phyloP scores from a whole-genome alignment of 2,329 filamentous ascomycete species.

The Dryadomyces quercivorus region DNA sequence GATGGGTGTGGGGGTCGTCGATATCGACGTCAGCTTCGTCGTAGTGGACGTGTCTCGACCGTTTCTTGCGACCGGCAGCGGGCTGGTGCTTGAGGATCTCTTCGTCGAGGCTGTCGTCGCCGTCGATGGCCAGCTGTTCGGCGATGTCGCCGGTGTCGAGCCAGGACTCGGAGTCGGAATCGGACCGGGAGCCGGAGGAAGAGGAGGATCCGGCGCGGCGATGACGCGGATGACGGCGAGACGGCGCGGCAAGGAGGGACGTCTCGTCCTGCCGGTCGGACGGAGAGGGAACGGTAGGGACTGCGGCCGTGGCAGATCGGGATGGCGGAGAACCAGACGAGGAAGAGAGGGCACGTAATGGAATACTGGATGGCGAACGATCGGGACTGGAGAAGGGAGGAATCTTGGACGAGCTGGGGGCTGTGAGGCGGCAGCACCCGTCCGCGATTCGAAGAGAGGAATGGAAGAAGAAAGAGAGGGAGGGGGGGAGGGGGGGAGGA shows the following conservation, averaged over 20 bases:
- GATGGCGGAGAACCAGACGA: conserved; percentile 17
- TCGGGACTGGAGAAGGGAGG: conserved; percentile 49
- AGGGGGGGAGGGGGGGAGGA: not conserved
- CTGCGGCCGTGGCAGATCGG: conserved; percentile 17
- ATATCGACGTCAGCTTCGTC: conserved; percentile 29
- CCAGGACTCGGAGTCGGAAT: conserved; percentile 51
- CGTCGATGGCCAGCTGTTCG: conserved; percentile 71
- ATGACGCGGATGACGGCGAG: conserved; percentile 24
- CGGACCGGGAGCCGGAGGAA: conserved; percentile 21
- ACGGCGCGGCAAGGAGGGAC: conserved; percentile 29
- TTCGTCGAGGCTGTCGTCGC: conserved; percentile 60
- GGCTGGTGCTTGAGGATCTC: conserved; percentile 30
- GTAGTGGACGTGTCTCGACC: conserved; percentile 60
- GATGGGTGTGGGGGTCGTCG: conserved; percentile 17
- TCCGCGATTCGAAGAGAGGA: conserved; percentile 26
- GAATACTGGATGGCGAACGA: conserved; percentile 73
- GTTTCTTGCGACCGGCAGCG: conserved; percentile 31
- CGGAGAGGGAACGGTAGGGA: not conserved
- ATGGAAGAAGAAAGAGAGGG: not conserved
- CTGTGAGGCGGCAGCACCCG: conserved; percentile 66
- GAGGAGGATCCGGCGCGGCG: conserved; percentile 4
- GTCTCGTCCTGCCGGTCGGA: conserved; percentile 25
- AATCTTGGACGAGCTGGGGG: conserved; percentile 73
- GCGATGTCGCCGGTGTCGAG: conserved; percentile 91
- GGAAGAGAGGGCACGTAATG: conserved; percentile 57